Evolutionary conservation across 73 alveolate species (phyloP), one percentile per base, ranked within the genome.

Genomic region (Uronychia binucleata): DNA sequence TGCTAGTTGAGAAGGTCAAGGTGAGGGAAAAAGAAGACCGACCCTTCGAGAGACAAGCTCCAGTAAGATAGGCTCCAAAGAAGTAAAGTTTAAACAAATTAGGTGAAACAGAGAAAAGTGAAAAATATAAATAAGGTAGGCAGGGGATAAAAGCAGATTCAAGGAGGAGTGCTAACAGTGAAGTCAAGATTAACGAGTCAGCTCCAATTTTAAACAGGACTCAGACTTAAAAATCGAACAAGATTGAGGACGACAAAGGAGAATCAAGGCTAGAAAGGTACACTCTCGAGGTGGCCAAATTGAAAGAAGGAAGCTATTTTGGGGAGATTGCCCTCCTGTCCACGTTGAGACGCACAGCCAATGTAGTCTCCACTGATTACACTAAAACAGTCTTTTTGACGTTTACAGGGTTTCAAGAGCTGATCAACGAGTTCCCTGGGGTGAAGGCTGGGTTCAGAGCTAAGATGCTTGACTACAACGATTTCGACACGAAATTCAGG

Each of bases 281-380:
- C 67, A 19, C 26, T 30, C 78, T 26, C 26, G 32, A 67, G 33
- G 74, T 74, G 0, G 35, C 32, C 28, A 67, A 30, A 27, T 83
- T 82, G 0, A 31, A 80, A 28, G 60, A n/a, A n/a, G 95, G 95
- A 29, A 0, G n/a, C 26, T 90, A 85, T 67, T 90, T 90, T 76
- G 95, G 95, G 13, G 95, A 90, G 60, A 59, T 90, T 19, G 95
- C 90, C 26, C 78, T 90, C n/a, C 28, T 90, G 13, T 81, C 92
- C 0, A 90, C 79, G 33, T 57, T 90, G 32, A 90, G 83, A 58
- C n/a, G 95, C 30, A 90, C 95, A 8, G 79, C 95, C 8, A 77
- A 91, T 11, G 83, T 84, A 19, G 75, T 31, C 27, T 33, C 92
- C 13, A 26, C 34, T 1, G 95, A 85, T 33, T 84, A 32, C 35